Evolutionary conservation across 2,329 filamentous ascomycete genomes (phyloP).

Genomic region (Calonectria leucothoes): DNA sequence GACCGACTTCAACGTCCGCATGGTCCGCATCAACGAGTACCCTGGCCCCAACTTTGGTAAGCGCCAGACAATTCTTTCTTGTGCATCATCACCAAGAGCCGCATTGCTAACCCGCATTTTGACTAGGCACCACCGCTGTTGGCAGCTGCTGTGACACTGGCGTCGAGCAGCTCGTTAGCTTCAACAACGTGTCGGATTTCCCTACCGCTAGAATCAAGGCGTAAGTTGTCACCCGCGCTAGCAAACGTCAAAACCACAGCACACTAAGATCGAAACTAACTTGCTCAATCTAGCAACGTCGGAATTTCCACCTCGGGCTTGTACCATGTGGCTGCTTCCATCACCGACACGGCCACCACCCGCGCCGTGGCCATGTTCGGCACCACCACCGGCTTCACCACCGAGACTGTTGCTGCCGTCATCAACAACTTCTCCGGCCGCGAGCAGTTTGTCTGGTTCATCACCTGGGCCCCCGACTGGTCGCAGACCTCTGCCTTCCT

Average conservation of each 20-base stretch:
- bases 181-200: slow-evolving; percentile 25
- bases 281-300: background rate
- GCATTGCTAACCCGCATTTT: background rate
- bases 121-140: background rate
- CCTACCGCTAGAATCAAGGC: slow-evolving; percentile 29
- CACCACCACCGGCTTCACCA: slow-evolving; percentile 12
- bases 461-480: slow-evolving; percentile 32
- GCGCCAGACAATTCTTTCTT: background rate
- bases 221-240: background rate
- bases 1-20: slow-evolving; percentile 19
- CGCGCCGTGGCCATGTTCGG: slow-evolving; percentile 30
- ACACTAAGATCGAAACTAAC: background rate
- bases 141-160: slow-evolving; percentile 10
- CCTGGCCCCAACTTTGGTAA: slow-evolving; percentile 30
- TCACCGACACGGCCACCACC: slow-evolving; percentile 23
- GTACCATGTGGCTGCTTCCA: slow-evolving; percentile 28
- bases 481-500: slow-evolving; percentile 30
- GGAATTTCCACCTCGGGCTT: slow-evolving; percentile 28
- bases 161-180: slow-evolving; percentile 25
- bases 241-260: too few species aligned
- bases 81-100: background rate
- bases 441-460: slow-evolving; percentile 35
- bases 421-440: slow-evolving; percentile 30
- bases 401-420: slow-evolving; percentile 27
- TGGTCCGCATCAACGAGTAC: slow-evolving; percentile 33